These are phyloP conservation scores for Abrus pulchellus DNA, from an alignment of 306 rosid genomes.

Conservation along the genomic window DNA sequence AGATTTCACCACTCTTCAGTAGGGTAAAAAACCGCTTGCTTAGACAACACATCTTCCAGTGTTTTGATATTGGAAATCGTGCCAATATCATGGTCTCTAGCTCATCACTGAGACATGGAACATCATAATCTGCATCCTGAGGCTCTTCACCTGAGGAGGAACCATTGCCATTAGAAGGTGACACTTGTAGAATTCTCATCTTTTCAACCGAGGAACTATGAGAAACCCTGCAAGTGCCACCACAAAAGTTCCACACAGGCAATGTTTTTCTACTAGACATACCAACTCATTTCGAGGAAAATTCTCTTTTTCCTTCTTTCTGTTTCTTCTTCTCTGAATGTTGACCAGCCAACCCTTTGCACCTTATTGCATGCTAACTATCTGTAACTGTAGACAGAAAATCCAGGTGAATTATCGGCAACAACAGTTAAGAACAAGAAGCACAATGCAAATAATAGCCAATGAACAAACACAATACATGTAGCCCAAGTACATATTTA, in stretches of 20 bases:
- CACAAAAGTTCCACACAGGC: constrained; percentile 26
- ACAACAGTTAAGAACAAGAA: constrained; percentile 7
- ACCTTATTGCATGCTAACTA: constrained; percentile 15
- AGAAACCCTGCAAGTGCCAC: constrained; percentile 34
- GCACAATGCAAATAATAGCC: background rate
- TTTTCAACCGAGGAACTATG: constrained; percentile 37
- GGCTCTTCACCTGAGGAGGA: constrained; percentile 62
- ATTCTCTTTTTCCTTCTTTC: constrained; percentile 34
- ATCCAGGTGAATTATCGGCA: constrained; percentile 22
- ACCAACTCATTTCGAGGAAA: constrained; percentile 30
- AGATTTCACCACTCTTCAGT: constrained; percentile 69
- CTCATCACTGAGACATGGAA: constrained; percentile 72
- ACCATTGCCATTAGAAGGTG: constrained; percentile 35
- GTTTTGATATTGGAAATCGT: constrained; percentile 68
- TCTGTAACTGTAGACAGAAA: constrained; percentile 30
- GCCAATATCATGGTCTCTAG: constrained; percentile 78
- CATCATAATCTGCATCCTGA: constrained; percentile 85
- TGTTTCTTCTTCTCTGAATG: constrained; percentile 42
- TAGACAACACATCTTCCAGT: constrained; percentile 60
- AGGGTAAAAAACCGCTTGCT: constrained; percentile 60
- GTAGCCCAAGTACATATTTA: background rate
- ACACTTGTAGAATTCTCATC: constrained; percentile 24
- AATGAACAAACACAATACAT: background rate
- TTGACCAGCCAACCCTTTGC: constrained; percentile 41
- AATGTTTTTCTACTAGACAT: constrained; percentile 45